phyloP scores from a whole-genome alignment of 2,329 filamentous ascomycete species.

The Exophiala dermatitidis region DNA sequence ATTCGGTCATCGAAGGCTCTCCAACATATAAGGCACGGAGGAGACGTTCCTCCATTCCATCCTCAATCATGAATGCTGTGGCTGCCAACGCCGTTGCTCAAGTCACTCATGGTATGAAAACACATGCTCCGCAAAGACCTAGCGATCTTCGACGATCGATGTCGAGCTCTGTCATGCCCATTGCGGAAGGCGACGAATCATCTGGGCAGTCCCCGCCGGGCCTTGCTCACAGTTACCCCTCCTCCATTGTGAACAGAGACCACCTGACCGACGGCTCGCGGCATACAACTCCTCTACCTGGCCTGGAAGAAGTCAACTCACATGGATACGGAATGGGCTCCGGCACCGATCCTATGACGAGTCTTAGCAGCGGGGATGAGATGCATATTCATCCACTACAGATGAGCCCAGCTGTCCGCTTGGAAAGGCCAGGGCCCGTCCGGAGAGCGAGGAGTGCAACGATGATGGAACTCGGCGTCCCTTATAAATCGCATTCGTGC shows the following conservation, averaged over 20 bases:
- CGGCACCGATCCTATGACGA: conserved; percentile 58
- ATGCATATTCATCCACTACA: conserved; percentile 48
- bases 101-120: conserved; percentile 37
- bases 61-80: conserved; percentile 65
- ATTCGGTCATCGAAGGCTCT: conserved; percentile 94
- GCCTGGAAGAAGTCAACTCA: conserved; percentile 73
- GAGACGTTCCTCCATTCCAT: conserved; percentile 85
- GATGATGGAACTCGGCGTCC: conserved; percentile 90
- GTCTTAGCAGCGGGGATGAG: conserved; percentile 55
- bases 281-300: conserved; percentile 82
- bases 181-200: conserved; percentile 71
- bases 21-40: conserved; percentile 97
- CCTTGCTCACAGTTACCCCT: conserved; percentile 63
- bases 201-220: conserved; percentile 72
- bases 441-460: conserved; percentile 89
- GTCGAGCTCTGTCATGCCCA: conserved; percentile 75
- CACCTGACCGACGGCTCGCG: conserved; percentile 75
- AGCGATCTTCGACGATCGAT: conserved; percentile 89
- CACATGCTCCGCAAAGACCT: conserved; percentile 63
- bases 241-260: conserved; percentile 66
- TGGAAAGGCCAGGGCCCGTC: conserved; percentile 62
- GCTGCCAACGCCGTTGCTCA: conserved; percentile 48
- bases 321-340: conserved; percentile 61
- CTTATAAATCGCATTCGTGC: conserved; percentile 96
- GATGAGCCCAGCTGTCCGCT: conserved; percentile 53